A percentile compares a stretch with the other conserved stretches of the same genome.
phyloP scores from a whole-genome alignment of 2,329 filamentous ascomycete genomes.

The Scedosporium boydii region DNA sequence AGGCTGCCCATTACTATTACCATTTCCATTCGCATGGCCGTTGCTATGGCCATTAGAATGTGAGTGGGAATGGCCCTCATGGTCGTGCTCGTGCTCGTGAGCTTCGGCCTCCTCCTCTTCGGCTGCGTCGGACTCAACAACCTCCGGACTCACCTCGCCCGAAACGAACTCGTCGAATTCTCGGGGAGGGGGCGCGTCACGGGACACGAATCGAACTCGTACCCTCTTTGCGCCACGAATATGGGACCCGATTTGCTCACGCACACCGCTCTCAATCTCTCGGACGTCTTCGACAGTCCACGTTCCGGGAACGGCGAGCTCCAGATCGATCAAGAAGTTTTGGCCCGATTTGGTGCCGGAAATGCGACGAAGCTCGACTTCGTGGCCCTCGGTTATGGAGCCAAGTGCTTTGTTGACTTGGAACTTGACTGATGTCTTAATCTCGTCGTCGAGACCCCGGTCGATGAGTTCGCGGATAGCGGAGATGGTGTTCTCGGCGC shows the following conservation, averaged over 20 bases:
- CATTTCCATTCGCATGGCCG: background rate
- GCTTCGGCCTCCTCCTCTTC: constrained; percentile 32
- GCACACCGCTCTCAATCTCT: constrained; percentile 62
- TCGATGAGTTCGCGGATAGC: constrained; percentile 88
- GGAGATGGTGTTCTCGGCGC: constrained; percentile 72
- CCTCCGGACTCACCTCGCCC: constrained; percentile 54
- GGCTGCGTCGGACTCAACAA: constrained; percentile 24
- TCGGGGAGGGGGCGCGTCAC: constrained; percentile 38
- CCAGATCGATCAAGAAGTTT: constrained; percentile 88
- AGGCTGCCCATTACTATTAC: background rate
- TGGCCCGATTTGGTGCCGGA: constrained; percentile 92
- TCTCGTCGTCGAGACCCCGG: constrained; percentile 74
- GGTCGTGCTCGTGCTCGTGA: constrained; percentile 31
- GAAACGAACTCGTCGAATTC: constrained; percentile 71
- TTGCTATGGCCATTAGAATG: constrained; percentile 1
- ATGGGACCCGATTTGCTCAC: constrained; percentile 62
- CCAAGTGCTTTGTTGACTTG: constrained; percentile 51
- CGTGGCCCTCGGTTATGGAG: constrained; percentile 40
- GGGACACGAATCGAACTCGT: constrained; percentile 72
- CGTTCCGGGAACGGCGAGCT: constrained; percentile 65
- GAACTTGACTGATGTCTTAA: constrained; percentile 61
- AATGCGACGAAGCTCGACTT: constrained; percentile 65
- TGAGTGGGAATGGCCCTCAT: constrained; percentile 13
- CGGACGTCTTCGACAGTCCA: constrained; percentile 68
- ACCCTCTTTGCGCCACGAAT: constrained; percentile 79